phyloP scores from a whole-genome alignment of 345 rosid species.

The Carallia brachiata region DNA sequence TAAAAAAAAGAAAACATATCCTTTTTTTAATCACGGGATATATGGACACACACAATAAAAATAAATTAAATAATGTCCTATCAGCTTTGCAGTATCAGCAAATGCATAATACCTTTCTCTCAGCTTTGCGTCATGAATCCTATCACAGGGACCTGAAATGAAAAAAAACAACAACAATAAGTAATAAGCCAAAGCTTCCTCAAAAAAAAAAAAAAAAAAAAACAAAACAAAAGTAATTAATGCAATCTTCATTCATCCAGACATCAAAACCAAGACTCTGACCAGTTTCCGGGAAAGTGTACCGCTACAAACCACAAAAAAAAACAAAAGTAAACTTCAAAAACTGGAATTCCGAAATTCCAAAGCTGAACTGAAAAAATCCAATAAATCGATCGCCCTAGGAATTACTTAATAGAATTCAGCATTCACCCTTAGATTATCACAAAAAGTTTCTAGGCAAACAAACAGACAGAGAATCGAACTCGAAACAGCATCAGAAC shows the following conservation, averaged over 20 bases:
- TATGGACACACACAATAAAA: background rate
- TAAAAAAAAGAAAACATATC: background rate
- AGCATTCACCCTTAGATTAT: background rate
- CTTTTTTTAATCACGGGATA: no score
- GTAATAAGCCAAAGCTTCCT: background rate
- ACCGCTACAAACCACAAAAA: background rate
- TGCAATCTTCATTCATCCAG: background rate
- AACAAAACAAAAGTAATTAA: background rate
- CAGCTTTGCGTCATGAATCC: constrained; percentile 89
- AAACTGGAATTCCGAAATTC: background rate
- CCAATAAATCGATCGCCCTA: no score
- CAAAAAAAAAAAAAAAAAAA: constrained; percentile 14
- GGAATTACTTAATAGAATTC: no score
- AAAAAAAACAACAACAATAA: constrained; percentile 15
- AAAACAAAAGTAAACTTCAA: background rate
- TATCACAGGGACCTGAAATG: constrained; percentile 74
- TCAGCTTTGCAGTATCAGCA: background rate
- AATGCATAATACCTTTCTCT: constrained; percentile 69
- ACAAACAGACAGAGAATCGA: background rate
- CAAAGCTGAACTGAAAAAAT: background rate
- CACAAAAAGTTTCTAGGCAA: background rate
- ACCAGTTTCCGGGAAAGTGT: no score
- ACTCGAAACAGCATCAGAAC: constrained; percentile 13
- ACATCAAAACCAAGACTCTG: background rate
- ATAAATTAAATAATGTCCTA: background rate